Percentiles rank a stretch among this genome's conserved stretches.
Conservation (phyloP, 208 protist genomes). For the Trichomonas vaginalis region DNA sequence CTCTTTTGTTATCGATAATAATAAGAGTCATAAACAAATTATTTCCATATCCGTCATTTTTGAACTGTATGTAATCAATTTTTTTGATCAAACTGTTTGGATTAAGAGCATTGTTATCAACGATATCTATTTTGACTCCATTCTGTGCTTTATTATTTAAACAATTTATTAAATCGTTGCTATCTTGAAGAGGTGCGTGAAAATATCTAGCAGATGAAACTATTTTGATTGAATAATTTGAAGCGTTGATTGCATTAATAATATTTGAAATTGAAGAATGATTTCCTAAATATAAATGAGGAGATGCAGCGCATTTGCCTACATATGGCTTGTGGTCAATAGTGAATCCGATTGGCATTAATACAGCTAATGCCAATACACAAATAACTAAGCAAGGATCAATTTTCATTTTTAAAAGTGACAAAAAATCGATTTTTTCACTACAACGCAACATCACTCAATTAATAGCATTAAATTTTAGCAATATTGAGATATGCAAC, state of each 20-base stretch:
- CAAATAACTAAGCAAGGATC: neutral
- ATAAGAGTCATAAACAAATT: neutral
- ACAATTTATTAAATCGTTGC: neutral
- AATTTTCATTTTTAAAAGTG: neutral
- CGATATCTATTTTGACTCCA: neutral
- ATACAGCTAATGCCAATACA: neutral
- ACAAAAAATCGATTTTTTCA: too few species aligned
- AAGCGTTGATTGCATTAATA: neutral
- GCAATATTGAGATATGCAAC: too few species aligned
- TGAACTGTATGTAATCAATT: neutral
- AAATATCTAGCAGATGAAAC: neutral
- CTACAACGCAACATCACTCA: too few species aligned
- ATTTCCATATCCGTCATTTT: too few species aligned
- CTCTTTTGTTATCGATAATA: neutral
- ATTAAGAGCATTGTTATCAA: neutral
- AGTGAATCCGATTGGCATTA: neutral
- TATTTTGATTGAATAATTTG: neutral
- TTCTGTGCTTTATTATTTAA: neutral
- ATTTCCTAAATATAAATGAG: neutral
- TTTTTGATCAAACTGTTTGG: neutral
- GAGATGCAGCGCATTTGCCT: neutral
- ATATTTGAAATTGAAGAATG: neutral
- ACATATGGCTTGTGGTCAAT: neutral
- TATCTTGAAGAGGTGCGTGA: neutral
- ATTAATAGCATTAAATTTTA: too few species aligned